Percentiles rank a stretch among this genome's conserved stretches.
Conservation (phyloP, 2,329 filamentous ascomycete genomes). For the Aspergillus novoparasiticus region DNA sequence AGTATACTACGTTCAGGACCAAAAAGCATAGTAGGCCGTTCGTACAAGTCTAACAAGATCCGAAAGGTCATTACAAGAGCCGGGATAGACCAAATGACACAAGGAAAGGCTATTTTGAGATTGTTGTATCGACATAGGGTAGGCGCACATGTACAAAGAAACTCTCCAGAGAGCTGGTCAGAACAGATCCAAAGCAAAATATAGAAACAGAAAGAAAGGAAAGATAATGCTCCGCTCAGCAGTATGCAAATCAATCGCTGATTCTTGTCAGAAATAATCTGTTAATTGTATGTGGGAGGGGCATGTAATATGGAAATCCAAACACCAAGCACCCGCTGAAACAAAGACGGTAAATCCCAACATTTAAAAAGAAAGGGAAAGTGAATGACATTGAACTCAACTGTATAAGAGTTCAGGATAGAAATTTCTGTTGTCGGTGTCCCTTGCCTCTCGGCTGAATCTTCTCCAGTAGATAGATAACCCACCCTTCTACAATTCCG, state of each 20-base stretch:
- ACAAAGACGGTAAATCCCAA: neutral
- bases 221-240: constrained; percentile 6
- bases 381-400: constrained; percentile 10
- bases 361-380: constrained; percentile 5
- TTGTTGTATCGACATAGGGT: neutral
- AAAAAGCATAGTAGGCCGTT: neutral
- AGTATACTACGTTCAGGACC: neutral
- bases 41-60: neutral
- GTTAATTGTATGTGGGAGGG: neutral
- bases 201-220: constrained; percentile 7
- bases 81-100: neutral
- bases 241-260: constrained; percentile 6
- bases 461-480: neutral
- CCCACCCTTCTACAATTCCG: constrained; percentile 25
- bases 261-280: neutral
- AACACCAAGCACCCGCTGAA: constrained; percentile 1
- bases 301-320: neutral
- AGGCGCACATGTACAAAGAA: neutral
- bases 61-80: neutral
- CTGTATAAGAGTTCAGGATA: constrained; percentile 12
- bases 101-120: neutral
- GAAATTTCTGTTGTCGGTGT: neutral
- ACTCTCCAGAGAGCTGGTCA: neutral
- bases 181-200: neutral
- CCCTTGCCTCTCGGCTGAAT: neutral